Evolutionary conservation across 805 yeast species (phyloP), one percentile per base, ranked within the genome.

Genomic region (Yarrowia bubula): DNA sequence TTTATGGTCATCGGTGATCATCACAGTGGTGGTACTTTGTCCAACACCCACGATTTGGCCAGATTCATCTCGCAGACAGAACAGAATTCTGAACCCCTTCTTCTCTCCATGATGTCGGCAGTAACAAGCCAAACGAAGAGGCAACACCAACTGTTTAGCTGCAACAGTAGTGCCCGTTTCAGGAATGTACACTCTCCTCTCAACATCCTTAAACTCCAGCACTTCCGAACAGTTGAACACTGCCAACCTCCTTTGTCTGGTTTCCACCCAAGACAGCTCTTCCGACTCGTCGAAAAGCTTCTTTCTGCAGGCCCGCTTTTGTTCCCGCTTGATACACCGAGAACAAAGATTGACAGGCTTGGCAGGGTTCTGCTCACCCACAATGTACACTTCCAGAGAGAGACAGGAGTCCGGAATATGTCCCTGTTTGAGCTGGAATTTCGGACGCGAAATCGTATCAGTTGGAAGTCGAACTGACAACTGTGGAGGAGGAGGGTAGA

Each of bases 1-100:
- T 76, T 90, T 92, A 81, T 93, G 96, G 75, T 96, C 87, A 75
- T 95, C 98, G 86, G 96, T 93, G 58, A 93, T 92, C 87, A 90
- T 87, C 32, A 93, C 89, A 5, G 91, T 85, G 9, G 86, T 77
- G 0, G 96, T 84, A 11, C 43, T 43, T 8, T 87, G 74, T 22
- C 85, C 85, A 69, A 86, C 86, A 5, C 92, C 97, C 15, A 93
- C 81, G 5, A 91, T 80, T 35, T 81, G 79, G 33, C 86, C 88
- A 9, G 78, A 73, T 65, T 79, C 73, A 74, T 92, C 86, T 68
- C 84, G 86, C 53, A 93, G 72, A 4, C 88, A 84, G 55, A 75
- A 72, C 44, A 69, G 70, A 1, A 71, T 74, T 63, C 75, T 85
- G 78, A 92, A 93, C 0, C 99, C 99, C 50, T 82, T 83, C 14